Percentiles rank a stretch among this genome's conserved stretches.
phyloP scores from a whole-genome alignment of 169 alveolate genomes.

The Plasmodium inui region DNA sequence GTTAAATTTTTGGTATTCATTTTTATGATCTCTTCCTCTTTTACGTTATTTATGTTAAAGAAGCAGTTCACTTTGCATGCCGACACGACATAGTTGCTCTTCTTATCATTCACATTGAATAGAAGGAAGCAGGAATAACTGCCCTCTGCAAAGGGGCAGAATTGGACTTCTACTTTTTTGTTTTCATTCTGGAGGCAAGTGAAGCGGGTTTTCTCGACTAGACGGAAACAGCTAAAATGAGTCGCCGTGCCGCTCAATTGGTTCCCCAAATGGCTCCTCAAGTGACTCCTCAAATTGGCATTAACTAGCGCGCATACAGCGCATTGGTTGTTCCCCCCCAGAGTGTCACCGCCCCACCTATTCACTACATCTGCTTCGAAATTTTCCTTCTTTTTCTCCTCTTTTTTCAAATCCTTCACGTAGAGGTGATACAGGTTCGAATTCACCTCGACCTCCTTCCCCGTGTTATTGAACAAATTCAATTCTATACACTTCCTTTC shows the following conservation, averaged over 20 bases:
- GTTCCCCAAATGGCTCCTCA: constrained; percentile 13
- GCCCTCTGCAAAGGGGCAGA: constrained; percentile 66
- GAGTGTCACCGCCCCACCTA: background rate
- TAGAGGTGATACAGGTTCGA: constrained; percentile 37
- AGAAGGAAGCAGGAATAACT: constrained; percentile 46
- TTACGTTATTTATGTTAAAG: constrained; percentile 46
- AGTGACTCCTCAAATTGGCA: constrained; percentile 9
- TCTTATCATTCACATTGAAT: constrained; percentile 26
- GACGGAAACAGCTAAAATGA: constrained; percentile 25
- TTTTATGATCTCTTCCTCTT: constrained; percentile 54
- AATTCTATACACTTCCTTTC: constrained; percentile 55
- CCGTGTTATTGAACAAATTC: constrained; percentile 30
- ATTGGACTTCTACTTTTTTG: constrained; percentile 25
- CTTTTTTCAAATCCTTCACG: constrained; percentile 38
- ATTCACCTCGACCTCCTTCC: constrained; percentile 31
- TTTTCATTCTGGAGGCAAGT: constrained; percentile 19
- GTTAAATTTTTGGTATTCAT: background rate
- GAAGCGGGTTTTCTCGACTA: background rate
- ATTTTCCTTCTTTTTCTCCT: constrained; percentile 12
- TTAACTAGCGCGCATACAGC: constrained; percentile 26
- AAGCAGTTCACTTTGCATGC: constrained; percentile 53
- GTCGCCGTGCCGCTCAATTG: background rate
- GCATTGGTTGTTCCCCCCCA: constrained; percentile 10
- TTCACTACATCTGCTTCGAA: constrained; percentile 30
- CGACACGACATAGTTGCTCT: constrained; percentile 26